phyloP scores from a whole-genome alignment of 441 rosid genomes.

The Rhodomyrtus psidioides region DNA sequence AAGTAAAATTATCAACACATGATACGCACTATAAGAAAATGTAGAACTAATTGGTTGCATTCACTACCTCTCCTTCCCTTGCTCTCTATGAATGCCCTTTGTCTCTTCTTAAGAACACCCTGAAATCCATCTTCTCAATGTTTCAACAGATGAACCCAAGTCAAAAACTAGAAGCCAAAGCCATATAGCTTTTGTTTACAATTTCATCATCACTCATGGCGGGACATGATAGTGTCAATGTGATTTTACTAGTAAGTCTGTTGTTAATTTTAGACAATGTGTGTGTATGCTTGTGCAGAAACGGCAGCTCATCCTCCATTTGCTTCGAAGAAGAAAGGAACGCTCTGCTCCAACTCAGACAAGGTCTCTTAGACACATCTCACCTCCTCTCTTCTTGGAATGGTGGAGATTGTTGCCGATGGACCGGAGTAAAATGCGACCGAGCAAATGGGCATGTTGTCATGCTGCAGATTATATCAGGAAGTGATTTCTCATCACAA shows the following conservation, averaged over 20 bases:
- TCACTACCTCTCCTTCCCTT: not conserved
- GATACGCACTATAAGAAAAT: too few species aligned
- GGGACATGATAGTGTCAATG: not conserved
- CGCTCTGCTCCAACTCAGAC: too few species aligned
- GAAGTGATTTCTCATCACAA: too few species aligned
- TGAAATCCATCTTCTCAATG: not conserved
- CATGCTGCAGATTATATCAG: too few species aligned
- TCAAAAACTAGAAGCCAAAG: not conserved
- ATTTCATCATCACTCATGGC: not conserved
- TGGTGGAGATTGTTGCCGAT: too few species aligned
- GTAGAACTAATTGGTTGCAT: too few species aligned
- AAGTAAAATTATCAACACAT: not conserved
- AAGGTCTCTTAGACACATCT: too few species aligned
- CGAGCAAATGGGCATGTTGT: too few species aligned
- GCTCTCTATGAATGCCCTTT: not conserved
- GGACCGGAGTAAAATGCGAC: too few species aligned
- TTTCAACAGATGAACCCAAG: not conserved
- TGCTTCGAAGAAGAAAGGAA: too few species aligned
- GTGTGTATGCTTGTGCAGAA: not conserved
- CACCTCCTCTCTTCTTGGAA: too few species aligned
- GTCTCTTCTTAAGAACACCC: not conserved
- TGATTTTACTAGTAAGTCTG: not conserved
- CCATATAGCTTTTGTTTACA: not conserved
- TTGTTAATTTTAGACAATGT: not conserved
- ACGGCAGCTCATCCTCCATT: not conserved